phyloP scores from a whole-genome alignment of 345 rosid genomes.

The Psidium friedrichsthalianum region DNA sequence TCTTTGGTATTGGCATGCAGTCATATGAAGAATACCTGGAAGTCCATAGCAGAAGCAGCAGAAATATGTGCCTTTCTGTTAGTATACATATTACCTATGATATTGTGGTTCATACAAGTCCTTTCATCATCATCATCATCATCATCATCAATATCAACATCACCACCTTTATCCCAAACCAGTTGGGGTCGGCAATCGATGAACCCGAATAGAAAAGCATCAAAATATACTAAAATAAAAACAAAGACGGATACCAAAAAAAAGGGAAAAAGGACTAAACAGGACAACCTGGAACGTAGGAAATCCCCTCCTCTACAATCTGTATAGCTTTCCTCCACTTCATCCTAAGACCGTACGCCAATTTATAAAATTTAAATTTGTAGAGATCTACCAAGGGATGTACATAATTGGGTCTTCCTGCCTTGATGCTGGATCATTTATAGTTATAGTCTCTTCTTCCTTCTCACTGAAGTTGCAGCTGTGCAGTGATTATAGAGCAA shows the following conservation, averaged over 20 bases:
- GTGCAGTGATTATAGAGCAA: not conserved
- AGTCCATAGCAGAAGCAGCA: conserved; percentile 62
- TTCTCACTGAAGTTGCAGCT: not conserved
- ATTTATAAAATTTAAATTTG: not conserved
- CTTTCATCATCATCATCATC: not conserved
- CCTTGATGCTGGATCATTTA: not conserved
- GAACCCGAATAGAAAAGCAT: too few relatives aligned
- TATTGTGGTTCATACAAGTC: not conserved
- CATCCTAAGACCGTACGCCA: too few relatives aligned
- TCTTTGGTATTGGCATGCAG: conserved; percentile 37
- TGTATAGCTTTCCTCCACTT: too few relatives aligned
- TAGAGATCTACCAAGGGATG: not conserved
- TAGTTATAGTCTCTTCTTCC: not conserved
- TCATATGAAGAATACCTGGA: conserved; percentile 94
- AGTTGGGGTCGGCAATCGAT: too few relatives aligned
- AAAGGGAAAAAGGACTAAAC: too few relatives aligned
- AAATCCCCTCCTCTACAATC: too few relatives aligned
- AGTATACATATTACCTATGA: conserved; percentile 21
- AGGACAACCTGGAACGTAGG: too few relatives aligned
- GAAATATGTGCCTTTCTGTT: conserved; percentile 44
- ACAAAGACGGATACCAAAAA: too few relatives aligned
- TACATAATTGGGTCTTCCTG: not conserved
- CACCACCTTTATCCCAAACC: too few relatives aligned
- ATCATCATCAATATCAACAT: too few relatives aligned
- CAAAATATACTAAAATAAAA: too few relatives aligned